Conservation (phyloP, 78 protist species). For the Speleostelium caveatum region DNA sequence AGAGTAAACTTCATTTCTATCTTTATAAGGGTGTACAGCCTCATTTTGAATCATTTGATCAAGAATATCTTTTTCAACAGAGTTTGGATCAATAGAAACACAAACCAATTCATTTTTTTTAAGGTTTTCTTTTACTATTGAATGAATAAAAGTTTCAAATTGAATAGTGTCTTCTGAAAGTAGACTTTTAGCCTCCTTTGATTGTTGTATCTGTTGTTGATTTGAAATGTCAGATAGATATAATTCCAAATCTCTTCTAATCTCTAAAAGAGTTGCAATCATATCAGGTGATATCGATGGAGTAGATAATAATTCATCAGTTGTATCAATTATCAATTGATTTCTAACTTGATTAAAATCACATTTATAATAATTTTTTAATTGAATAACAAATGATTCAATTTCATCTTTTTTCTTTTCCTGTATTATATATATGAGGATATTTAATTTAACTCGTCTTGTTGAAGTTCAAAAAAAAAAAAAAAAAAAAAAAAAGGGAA, state of each 20-base stretch:
- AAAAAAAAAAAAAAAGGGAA: too few relatives aligned
- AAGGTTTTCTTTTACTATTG: constrained; percentile 5
- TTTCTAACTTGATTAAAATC: too few relatives aligned
- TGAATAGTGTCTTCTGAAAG: not conserved
- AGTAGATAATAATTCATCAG: too few relatives aligned
- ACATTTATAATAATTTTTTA: too few relatives aligned
- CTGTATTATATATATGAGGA: too few relatives aligned
- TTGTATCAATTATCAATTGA: too few relatives aligned
- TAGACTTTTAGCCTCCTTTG: not conserved
- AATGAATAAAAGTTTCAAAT: constrained; percentile 5
- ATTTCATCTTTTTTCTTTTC: not conserved
- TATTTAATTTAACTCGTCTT: too few relatives aligned
- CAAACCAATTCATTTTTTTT: not conserved
- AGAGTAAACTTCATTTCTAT: not conserved
- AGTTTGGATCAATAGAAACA: constrained; percentile 22
- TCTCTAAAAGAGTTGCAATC: not conserved
- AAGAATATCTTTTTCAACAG: not conserved
- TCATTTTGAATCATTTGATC: constrained; percentile 36
- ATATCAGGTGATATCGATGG: not conserved
- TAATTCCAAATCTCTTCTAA: not conserved
- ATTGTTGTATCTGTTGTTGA: not conserved
- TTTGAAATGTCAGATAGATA: not conserved
- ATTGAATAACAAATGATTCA: not conserved
- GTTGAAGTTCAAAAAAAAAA: too few relatives aligned
- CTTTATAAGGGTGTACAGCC: constrained; percentile 63